Conservation (phyloP, 805 yeast species). For the Ogataea haglerorum region DNA sequence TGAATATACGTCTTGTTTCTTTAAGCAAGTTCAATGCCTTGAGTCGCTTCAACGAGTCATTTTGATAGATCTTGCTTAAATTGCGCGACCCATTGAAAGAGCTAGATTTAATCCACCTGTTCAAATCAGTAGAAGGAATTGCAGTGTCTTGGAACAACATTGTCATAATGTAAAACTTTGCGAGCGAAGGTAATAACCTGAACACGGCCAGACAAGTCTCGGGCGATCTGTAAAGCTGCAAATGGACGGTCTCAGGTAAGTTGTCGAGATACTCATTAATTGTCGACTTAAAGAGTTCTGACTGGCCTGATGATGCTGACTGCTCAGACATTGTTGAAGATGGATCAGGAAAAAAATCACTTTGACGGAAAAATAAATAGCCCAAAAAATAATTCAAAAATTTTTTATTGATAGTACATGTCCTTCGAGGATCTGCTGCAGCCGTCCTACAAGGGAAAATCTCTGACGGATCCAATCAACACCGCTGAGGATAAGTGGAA, state of each 20-base stretch:
- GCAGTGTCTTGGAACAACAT: constrained; percentile 81
- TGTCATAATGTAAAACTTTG: constrained; percentile 84
- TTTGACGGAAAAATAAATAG: neutral
- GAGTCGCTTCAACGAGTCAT: constrained; percentile 76
- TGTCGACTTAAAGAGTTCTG: constrained; percentile 54
- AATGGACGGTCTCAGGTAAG: constrained; percentile 82
- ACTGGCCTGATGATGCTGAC: constrained; percentile 10
- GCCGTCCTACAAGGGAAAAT: constrained; percentile 83
- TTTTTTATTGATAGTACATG: constrained; percentile 1
- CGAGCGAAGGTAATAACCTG: constrained; percentile 81
- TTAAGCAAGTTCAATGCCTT: constrained; percentile 71
- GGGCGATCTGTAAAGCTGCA: constrained; percentile 78
- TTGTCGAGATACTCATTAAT: constrained; percentile 89
- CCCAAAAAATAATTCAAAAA: neutral
- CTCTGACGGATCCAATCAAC: constrained; percentile 78
- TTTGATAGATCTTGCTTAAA: constrained; percentile 46
- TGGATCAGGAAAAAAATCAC: neutral
- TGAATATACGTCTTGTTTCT: constrained; percentile 40
- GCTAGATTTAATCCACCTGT: constrained; percentile 61
- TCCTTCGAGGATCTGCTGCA: constrained; percentile 54
- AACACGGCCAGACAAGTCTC: constrained; percentile 95
- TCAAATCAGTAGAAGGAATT: constrained; percentile 62
- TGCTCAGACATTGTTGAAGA: constrained; percentile 9
- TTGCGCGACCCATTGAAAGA: constrained; percentile 19
- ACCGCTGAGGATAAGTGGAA: constrained; percentile 98